Base-by-base conservation (phyloP, 2,329 filamentous ascomycete genomes). In the Gnomoniopsis sp. region DNA sequence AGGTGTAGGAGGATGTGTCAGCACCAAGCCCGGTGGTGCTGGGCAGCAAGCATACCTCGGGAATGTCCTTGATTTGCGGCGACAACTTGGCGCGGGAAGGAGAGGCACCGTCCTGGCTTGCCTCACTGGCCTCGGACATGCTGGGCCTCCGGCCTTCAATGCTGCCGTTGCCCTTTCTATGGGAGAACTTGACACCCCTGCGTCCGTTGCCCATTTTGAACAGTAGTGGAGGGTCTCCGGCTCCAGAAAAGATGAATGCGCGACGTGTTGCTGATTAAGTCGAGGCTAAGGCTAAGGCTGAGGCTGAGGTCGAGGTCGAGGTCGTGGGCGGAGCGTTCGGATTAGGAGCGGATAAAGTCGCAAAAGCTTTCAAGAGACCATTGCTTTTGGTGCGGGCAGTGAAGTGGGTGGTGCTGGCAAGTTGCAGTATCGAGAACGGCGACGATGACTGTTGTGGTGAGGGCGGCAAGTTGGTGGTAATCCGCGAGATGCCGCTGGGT, bases 91-190 rank as follows among this genome's bases (percentile, higher is more conserved):
- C 54, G 58, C 69, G 70, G 15, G 58, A 59, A 4, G 66, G 72
- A 22, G 81, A 83, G 53, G 76, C 77, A 8, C 41, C 21, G 44
- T 79, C 79, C 67, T 89, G 87, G 70, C 86, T 88, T 68, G 80
- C 80, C 65, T 89, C 87, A 70, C 86, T 89, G 67, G 80, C 80
- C 65, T 90, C 88, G 65, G 88, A 89, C 74, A 90, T 86, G 79
- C 87, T 90, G 59, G 83, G 82, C 66, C 88, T 86, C 65, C 86
- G 80, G 53, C 84, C 81, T 14, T 88, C 80, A 61, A 70, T 65
- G 59, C 64, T 65, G 59, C 77, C 77, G 62, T 83, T 81, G 64
- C 72, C 69, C 66, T 76, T 77, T 71, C 77, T 79, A 66, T 77
- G 75, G 65, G 79, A 79, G 71, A 84, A 84, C 64, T 79, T 78